phyloP scores from a whole-genome alignment of 495 filamentous ascomycete genomes.

The Xylaria grammica region DNA sequence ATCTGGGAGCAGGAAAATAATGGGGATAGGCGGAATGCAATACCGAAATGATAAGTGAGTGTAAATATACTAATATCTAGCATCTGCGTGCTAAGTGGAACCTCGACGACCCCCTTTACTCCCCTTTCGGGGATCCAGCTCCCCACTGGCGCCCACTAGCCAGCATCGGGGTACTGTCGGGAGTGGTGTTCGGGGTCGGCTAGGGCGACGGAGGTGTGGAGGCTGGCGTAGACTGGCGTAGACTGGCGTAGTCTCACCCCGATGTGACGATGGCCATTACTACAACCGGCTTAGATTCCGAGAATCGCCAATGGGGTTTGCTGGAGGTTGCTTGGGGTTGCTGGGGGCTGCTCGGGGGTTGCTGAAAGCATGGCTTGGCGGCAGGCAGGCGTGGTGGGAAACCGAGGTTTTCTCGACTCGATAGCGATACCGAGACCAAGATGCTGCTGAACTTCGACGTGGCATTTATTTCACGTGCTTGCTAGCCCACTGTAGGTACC shows the following conservation, averaged over 20 bases:
- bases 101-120: neutral
- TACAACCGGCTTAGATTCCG: conserved; percentile 7
- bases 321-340: no score
- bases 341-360: no score
- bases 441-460: no score
- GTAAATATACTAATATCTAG: conserved; percentile 2
- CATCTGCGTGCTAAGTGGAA: conserved; percentile 12
- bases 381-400: neutral
- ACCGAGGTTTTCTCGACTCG: conserved; percentile 7
- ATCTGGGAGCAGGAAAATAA: conserved; percentile 13
- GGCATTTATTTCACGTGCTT: no score
- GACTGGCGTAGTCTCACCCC: no score
- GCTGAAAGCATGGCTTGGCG: neutral
- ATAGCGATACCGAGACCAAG: no score
- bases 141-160: neutral
- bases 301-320: neutral
- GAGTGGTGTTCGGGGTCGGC: no score
- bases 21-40: conserved; percentile 1
- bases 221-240: no score
- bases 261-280: neutral
- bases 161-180: no score
- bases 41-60: conserved; percentile 1
- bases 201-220: no score
- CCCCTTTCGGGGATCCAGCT: no score
- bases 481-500: no score